These are phyloP conservation scores for Pneumocystis carinii DNA, from an alignment of 1,139 yeast genomes.

Conservation along the genomic window DNA sequence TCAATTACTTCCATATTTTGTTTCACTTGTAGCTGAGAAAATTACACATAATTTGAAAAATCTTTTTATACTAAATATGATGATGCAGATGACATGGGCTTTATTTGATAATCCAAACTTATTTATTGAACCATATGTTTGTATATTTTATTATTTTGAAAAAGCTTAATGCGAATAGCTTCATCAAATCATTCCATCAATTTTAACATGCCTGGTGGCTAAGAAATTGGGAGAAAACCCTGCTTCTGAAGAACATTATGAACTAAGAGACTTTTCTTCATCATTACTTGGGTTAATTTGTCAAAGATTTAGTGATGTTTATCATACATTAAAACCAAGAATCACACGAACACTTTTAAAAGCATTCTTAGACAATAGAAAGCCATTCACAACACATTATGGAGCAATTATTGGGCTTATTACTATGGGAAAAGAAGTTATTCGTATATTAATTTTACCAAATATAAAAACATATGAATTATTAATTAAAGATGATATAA, in stretches of 20 bases:
- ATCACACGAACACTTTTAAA: conserved; percentile 83
- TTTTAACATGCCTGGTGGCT: conserved; percentile 74
- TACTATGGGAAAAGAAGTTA: conserved; percentile 76
- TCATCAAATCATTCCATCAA: conserved; percentile 91
- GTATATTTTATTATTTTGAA: background rate
- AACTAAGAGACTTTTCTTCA: conserved; percentile 75
- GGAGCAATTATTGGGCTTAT: conserved; percentile 81
- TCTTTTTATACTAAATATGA: conserved; percentile 59
- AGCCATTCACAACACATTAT: conserved; percentile 79
- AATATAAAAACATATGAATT: conserved; percentile 70
- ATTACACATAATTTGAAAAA: conserved; percentile 76
- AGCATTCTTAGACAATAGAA: conserved; percentile 66
- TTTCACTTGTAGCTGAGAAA: conserved; percentile 91
- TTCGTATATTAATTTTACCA: conserved; percentile 70
- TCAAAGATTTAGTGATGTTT: conserved; percentile 66
- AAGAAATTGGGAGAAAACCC: conserved; percentile 58
- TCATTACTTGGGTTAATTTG: conserved; percentile 65
- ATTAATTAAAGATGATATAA: conserved; percentile 32
- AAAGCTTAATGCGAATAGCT: conserved; percentile 27
- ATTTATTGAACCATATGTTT: conserved; percentile 69
- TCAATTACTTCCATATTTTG: conserved; percentile 89
- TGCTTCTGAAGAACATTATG: conserved; percentile 22
- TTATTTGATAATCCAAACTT: conserved; percentile 71
- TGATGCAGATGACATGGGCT: conserved; percentile 81
- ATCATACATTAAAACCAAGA: conserved; percentile 81